Evolutionary conservation across 2,329 filamentous ascomycete genomes (phyloP).

Genomic region (Coniella vitis): DNA sequence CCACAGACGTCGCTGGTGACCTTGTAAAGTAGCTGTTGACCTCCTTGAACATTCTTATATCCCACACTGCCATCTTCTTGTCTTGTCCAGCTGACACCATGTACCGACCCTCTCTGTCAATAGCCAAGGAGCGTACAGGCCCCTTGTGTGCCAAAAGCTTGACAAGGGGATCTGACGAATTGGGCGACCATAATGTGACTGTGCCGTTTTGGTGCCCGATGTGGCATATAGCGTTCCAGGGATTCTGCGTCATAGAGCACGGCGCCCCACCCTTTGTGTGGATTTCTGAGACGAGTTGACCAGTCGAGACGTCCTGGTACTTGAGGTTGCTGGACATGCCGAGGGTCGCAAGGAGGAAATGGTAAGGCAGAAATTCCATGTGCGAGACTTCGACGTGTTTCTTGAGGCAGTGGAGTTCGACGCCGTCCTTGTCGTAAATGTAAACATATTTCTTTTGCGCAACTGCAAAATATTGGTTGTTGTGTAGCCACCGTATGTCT

Average conservation of each 20-base stretch:
- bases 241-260: slow-evolving; percentile 79
- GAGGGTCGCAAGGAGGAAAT: slow-evolving; percentile 85
- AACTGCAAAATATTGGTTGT: slow-evolving; percentile 89
- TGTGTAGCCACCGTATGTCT: slow-evolving; percentile 88
- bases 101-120: slow-evolving; percentile 87
- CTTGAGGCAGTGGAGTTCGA: slow-evolving; percentile 85
- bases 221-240: slow-evolving; percentile 85
- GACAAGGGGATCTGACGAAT: slow-evolving; percentile 76
- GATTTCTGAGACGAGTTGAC: slow-evolving; percentile 78
- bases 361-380: slow-evolving; percentile 94
- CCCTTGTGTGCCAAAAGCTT: slow-evolving; percentile 87
- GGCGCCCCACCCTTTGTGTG: slow-evolving; percentile 80
- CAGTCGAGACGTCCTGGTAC: slow-evolving; percentile 93
- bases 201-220: slow-evolving; percentile 92
- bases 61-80: slow-evolving; percentile 89
- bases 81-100: slow-evolving; percentile 94
- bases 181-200: slow-evolving; percentile 93
- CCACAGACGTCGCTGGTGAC: slow-evolving; percentile 72
- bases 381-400: slow-evolving; percentile 88
- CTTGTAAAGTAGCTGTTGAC: slow-evolving; percentile 83
- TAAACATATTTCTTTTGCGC: slow-evolving; percentile 96
- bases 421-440: slow-evolving; percentile 87
- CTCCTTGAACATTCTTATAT: slow-evolving; percentile 88
- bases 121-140: slow-evolving; percentile 75
- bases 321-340: slow-evolving; percentile 79